Conservation (phyloP, 768 basidiomycete species). For the Russula griseocarnosa region DNA sequence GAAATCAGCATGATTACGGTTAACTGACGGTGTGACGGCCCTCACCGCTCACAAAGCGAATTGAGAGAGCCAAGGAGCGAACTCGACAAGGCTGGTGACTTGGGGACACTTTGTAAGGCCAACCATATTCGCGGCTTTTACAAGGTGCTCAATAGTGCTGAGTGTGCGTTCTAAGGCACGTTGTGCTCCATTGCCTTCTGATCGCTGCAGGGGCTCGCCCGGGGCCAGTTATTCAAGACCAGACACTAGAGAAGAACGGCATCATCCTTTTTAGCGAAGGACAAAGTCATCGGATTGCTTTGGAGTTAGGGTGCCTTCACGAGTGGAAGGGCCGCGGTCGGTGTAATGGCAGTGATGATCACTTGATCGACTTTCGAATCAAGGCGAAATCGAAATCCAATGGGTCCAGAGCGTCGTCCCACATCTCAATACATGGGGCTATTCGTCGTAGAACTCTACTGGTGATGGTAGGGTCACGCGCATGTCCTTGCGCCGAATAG, state of each 20-base stretch:
- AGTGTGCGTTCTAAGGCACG: not conserved
- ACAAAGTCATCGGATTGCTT: not conserved
- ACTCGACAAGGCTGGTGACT: not conserved
- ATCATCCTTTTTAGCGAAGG: not conserved
- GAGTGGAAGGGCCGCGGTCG: not conserved
- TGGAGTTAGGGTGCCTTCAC: not conserved
- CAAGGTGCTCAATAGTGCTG: not conserved
- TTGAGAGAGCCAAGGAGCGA: not conserved
- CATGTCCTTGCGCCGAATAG: no score
- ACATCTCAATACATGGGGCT: not conserved
- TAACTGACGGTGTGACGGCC: not conserved
- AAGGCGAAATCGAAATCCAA: not conserved
- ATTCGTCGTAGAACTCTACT: no score
- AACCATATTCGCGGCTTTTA: not conserved
- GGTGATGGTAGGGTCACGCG: no score
- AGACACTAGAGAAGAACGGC: not conserved
- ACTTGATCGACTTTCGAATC: not conserved
- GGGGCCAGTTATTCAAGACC: not conserved
- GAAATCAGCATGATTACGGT: not conserved
- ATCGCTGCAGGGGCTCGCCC: not conserved
- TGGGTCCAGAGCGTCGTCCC: not conserved
- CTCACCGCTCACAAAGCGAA: not conserved
- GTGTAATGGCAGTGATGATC: not conserved
- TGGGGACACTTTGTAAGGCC: not conserved
- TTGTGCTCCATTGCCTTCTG: not conserved